Evolutionary conservation across 495 filamentous ascomycete genomes (phyloP).

Genomic region (Corynascus novoguineensis): DNA sequence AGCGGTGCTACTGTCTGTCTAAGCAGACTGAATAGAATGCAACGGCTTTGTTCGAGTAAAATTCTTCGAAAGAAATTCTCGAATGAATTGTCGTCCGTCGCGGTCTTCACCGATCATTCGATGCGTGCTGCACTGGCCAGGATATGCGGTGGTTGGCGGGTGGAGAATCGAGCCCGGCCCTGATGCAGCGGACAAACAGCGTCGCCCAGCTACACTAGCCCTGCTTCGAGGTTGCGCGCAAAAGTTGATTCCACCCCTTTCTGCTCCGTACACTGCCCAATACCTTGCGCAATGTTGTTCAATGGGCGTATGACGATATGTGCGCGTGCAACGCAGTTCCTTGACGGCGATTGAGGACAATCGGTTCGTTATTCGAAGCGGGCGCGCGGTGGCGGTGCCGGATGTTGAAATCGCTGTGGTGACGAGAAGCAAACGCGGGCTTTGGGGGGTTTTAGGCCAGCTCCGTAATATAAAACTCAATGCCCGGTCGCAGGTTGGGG

Average conservation of each 20-base stretch:
- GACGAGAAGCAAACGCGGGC: conserved; percentile 14
- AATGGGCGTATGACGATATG: not conserved
- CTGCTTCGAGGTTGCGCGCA: not conserved
- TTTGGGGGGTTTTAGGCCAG: conserved; percentile 8
- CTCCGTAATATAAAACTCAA: conserved; percentile 34
- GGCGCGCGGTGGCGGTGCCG: conserved; percentile 2
- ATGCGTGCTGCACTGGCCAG: not conserved
- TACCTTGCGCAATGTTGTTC: not conserved
- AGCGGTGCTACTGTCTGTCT: not conserved
- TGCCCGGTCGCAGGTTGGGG: conserved; percentile 18
- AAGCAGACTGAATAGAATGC: not conserved
- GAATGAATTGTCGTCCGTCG: not conserved
- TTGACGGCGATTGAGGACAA: not conserved
- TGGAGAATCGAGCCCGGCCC: conserved; percentile 1
- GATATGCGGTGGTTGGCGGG: conserved; percentile 11
- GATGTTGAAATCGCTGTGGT: conserved; percentile 28
- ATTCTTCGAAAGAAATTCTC: not conserved
- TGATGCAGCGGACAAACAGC: not conserved
- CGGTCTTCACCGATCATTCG: not conserved
- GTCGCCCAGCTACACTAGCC: not conserved
- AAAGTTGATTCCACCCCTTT: conserved; percentile 3
- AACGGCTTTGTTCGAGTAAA: not conserved
- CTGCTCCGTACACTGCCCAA: too few relatives aligned
- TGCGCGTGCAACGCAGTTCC: not conserved
- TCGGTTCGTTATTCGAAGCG: conserved; percentile 3